Evolutionary conservation across 306 rosid species (phyloP), one percentile per base, ranked within the genome.

Genomic region (Cicer judaicum): DNA sequence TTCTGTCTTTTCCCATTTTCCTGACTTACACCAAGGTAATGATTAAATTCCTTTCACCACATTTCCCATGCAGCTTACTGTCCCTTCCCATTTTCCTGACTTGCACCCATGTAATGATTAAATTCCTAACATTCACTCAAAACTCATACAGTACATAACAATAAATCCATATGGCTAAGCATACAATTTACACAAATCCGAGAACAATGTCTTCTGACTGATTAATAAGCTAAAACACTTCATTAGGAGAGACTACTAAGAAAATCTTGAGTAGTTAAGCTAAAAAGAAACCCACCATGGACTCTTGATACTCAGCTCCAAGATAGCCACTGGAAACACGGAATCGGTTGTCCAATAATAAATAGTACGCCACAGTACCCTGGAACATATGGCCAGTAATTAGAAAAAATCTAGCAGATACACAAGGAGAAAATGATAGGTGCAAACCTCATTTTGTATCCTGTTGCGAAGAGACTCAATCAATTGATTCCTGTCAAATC

Each of bases 311-410:
- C 82, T 91, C 97, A 62, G 93, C 97, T 15, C 94, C 96, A 78
- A 94, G 97, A 86, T 91, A 94, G 85, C 98, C 96, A 43, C 88
- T 86, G 16, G 96, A 88, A 81, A 86, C 88, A 52, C 96, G 93
- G 74, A 86, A 90, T 11, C 93, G 89, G 56, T 87, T 87, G 81
- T 92, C 98, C 85, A 90, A 55, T 71, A 94, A 72, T 77, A 94
- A 84, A 85, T 89, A 90, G 79, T 94, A 94, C 18, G 98, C 89
- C 14, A 94, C 97, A 6, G 98, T 94, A 68, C 88, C 98, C 98
- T 94, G 94, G 79, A 82, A 88, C 75, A 72, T 19, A 68, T 18
- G 64, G 49, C 63, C 55, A 29, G 71, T 54, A 75, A 47, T 81
- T 15, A 85, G 84, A 74, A 13, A 57, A 49, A 59, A 70, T 68